These are phyloP conservation scores for Aurifilum marmelostoma DNA, from an alignment of 2,329 filamentous ascomycete genomes.

Conservation along the genomic window DNA sequence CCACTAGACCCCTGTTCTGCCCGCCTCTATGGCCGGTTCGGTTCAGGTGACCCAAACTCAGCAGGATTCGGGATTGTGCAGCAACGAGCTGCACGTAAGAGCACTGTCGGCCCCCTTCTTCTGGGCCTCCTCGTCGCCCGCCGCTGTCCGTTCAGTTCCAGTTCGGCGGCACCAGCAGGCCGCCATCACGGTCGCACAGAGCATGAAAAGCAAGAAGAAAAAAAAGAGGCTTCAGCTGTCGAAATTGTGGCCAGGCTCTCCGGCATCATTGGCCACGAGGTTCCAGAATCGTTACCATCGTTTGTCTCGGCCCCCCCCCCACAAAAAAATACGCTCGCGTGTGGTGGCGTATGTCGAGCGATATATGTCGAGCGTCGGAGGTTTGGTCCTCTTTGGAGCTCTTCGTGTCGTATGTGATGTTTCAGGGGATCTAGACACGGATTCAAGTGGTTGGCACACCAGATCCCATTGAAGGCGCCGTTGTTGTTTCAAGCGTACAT, in stretches of 20 bases:
- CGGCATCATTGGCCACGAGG: not conserved
- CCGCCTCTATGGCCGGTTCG: not conserved
- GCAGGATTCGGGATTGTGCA: slow-evolving; percentile 11
- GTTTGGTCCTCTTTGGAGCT: not conserved
- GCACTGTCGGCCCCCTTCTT: not conserved
- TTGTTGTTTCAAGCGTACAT: not conserved
- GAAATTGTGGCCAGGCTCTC: not conserved
- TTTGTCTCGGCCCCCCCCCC: not conserved
- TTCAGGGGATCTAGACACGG: not conserved
- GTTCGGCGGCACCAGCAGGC: not conserved
- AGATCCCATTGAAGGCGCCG: not conserved
- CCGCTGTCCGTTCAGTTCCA: not conserved
- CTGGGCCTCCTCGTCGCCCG: not conserved
- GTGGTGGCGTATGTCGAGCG: not conserved
- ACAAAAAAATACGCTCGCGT: not conserved
- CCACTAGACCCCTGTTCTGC: slow-evolving; percentile 2
- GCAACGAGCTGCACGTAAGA: slow-evolving; percentile 8
- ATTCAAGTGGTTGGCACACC: not conserved
- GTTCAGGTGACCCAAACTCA: not conserved
- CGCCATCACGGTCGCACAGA: not conserved
- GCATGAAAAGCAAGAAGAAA: not conserved
- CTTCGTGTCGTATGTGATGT: not conserved
- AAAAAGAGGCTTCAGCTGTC: not conserved
- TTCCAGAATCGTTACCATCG: not conserved
- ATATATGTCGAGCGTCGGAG: not conserved